Evolutionary conservation across 1,284 basidiomycete genomes (phyloP).

Genomic region (Austroboletus novae-zelandiae): DNA sequence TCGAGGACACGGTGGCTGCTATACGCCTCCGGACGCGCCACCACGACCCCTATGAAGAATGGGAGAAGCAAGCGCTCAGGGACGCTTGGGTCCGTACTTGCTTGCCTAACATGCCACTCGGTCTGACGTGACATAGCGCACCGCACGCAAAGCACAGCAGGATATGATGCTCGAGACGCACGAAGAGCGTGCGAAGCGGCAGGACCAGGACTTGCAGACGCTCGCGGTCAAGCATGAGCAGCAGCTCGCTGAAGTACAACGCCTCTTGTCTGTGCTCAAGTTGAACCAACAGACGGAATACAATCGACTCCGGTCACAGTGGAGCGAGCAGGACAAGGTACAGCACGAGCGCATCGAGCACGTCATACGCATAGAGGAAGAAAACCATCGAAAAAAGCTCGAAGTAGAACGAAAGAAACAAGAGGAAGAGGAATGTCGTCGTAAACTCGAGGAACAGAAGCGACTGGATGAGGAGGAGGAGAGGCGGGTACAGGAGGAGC

Average conservation of each 20-base stretch:
- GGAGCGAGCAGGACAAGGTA: constrained; percentile 50
- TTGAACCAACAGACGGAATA: constrained; percentile 48
- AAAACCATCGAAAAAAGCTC: constrained; percentile 48
- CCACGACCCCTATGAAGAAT: constrained; percentile 75
- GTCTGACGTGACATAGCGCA: constrained; percentile 41
- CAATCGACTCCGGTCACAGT: constrained; percentile 41
- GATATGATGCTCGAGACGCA: constrained; percentile 39
- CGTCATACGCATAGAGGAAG: constrained; percentile 64
- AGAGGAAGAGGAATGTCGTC: constrained; percentile 47
- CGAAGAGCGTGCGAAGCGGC: constrained; percentile 37
- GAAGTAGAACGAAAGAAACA: constrained; percentile 49
- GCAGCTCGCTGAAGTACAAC: constrained; percentile 50
- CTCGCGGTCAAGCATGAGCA: constrained; percentile 42
- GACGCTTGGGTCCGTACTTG: constrained; percentile 65
- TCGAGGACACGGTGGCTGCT: constrained; percentile 67
- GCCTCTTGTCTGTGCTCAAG: constrained; percentile 41
- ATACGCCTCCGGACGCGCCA: constrained; percentile 65
- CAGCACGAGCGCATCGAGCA: constrained; percentile 61
- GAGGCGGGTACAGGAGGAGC: constrained; percentile 33
- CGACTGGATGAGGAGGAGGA: constrained; percentile 32
- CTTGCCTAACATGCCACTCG: neutral
- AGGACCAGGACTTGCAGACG: constrained; percentile 36
- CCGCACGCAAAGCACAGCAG: constrained; percentile 55
- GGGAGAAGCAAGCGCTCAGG: constrained; percentile 63
- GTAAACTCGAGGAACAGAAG: constrained; percentile 39